Base-by-base conservation (phyloP, 495 filamentous ascomycete genomes). In the Parmelia sp. region DNA sequence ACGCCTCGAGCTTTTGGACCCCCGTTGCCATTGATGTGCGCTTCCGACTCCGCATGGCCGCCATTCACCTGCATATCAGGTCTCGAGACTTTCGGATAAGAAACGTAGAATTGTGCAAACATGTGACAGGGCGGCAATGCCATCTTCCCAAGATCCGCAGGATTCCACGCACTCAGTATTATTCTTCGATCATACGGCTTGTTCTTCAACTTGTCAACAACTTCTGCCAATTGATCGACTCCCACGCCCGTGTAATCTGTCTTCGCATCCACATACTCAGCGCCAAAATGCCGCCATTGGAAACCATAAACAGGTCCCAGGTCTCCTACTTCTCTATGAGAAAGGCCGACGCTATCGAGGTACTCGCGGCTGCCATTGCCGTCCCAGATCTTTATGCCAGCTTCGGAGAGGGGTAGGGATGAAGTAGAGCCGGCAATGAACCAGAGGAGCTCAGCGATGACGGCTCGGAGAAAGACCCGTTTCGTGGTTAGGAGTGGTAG, bases 91-190 rank as follows among this genome's bases (percentile, higher is more conserved):
- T 71, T 77, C 11, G 89, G 89, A 74, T 84, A 97, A 1, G 87
- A 90, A 44, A 98, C 92, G 70, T 97, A 97, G 71, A 97, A 97
- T 76, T 97, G 95, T 19, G 93, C 93, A 77, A 98, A 96, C 94
- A 98, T 96, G 74, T 97, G 94, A 72, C 94, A 98, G 6, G 95
- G 94, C 66, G 94, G 94, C 25, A 98, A 80, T 3, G 91, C 94
- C 94, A 97, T 98, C 74, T 89, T 86, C 56, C 75, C 76, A 69
- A 98, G 69, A 73, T 96, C 94, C 8, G 83, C 82, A 4, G 91
- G 91, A 72, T 97, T 97, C 94, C 94, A 98, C 1, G 94, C 94
- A 62, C 80, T 87, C 62, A 98, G 80, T 66, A 98, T 90, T 66
- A 98, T 89, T 35, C 94, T 77, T 2, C 94, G 83, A 71, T 97